Percentiles rank a stretch among this genome's conserved stretches.
phyloP scores from a whole-genome alignment of 345 rosid species.

The Salix arbutifolia region DNA sequence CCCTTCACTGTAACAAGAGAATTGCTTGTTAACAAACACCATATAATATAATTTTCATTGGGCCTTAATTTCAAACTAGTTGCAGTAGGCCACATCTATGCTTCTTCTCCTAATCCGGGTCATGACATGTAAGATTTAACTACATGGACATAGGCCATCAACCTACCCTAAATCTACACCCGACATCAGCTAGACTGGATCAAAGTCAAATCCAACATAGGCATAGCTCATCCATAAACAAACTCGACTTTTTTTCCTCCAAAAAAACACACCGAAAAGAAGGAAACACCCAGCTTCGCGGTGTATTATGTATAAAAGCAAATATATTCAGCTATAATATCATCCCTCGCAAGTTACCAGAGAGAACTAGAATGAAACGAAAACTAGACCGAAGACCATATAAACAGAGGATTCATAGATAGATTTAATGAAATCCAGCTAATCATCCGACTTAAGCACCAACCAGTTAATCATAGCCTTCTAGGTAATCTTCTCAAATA shows the following conservation, averaged over 20 bases:
- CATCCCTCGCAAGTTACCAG: no score
- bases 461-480: not conserved
- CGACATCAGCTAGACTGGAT: not conserved
- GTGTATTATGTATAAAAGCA: not conserved
- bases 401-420: no score
- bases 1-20: constrained; percentile 56
- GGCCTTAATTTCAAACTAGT: not conserved
- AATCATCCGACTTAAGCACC: not conserved
- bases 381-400: no score
- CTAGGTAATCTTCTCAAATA: not conserved
- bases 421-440: not conserved
- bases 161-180: not conserved
- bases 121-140: not conserved
- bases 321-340: no score
- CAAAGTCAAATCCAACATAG: not conserved
- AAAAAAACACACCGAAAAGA: not conserved
- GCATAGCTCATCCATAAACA: not conserved
- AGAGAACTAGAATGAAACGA: no score
- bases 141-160: not conserved
- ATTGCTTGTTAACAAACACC: not conserved
- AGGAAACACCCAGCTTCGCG: not conserved
- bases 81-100: not conserved
- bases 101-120: not conserved
- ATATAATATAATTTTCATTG: not conserved
- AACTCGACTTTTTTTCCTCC: not conserved